Evolutionary conservation across 2,329 filamentous ascomycete species (phyloP), one percentile per base, ranked within the genome.

Genomic region (Penicillium freii): DNA sequence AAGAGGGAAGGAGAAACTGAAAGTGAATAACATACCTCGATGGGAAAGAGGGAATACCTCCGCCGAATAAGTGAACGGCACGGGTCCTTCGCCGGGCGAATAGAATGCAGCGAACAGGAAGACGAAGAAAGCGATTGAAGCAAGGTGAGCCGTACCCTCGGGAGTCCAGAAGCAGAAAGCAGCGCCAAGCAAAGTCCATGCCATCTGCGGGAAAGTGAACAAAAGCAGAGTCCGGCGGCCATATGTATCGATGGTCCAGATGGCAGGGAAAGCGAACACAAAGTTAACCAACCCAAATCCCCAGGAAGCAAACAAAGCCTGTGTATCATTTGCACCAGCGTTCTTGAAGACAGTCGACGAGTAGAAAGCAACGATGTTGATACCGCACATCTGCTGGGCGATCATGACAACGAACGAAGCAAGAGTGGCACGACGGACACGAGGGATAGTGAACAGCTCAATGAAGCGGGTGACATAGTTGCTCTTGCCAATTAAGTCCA

Each of bases 341-440:
- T 87, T 71, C 6, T 54, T 53, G 51, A 81, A 80, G 45, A 81
- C 72, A 2, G 85, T 87, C 0, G 85, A 86, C 0, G 84, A 88
- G 73, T 92, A 91, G 72, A 91, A 91, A 0, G 88, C 86, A 54
- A 91, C 88, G 56, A 91, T 88, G 69, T 90, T 90, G 72, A 89
- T 80, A 75, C 82, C 83, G 65, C 86, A 88, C 82, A 89, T 86
- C 71, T 89, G 86, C 72, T 89, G 87, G 0, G 85, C 86, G 66
- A 89, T 86, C 91, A 95, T 95, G 63, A 93, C 89, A 1, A 86
- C 85, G 62, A 87, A 89, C 0, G 90, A 88, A 6, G 90, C 91
- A 31, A 89, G 80, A 4, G 87, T 92, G 3, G 91, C 91, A 40
- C 78, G 77, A 39, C 78, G 75, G 54, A 80, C 72, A 19, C 78